phyloP scores from a whole-genome alignment of 129 eudicot genomes.

The Pulicaria dysenterica region DNA sequence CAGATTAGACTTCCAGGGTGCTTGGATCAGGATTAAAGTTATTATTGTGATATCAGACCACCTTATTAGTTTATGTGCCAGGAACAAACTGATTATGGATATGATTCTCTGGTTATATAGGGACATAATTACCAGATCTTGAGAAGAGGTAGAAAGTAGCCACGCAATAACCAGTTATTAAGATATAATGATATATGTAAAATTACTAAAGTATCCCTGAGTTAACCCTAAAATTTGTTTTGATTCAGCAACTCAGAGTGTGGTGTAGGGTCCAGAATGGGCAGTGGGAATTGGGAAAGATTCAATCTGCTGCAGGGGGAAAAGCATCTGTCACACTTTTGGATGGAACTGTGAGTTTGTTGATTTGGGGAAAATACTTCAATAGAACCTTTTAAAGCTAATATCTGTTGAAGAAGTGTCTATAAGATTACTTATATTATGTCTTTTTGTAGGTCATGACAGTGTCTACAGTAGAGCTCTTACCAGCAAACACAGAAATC shows the following conservation, averaged over 20 bases:
- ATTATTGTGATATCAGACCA: conserved; percentile 5
- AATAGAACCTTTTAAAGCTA: conserved; percentile 8
- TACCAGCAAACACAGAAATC: conserved; percentile 90
- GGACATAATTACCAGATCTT: not conserved
- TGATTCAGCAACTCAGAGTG: conserved; percentile 82
- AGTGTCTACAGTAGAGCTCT: conserved; percentile 60
- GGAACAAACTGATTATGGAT: not conserved
- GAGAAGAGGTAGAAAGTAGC: not conserved
- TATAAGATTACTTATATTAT: too few relatives aligned
- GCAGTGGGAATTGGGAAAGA: conserved; percentile 76
- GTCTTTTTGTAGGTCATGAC: conserved; percentile 51
- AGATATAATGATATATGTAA: conserved; percentile 15
- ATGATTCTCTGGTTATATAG: not conserved
- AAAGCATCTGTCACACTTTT: conserved; percentile 69
- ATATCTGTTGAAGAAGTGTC: conserved; percentile 13
- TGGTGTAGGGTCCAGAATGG: conserved; percentile 76
- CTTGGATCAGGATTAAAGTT: not conserved
- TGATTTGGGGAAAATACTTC: not conserved
- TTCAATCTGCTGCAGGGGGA: conserved; percentile 75
- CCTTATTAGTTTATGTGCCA: not conserved
- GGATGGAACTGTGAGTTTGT: conserved; percentile 76
- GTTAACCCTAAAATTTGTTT: not conserved
- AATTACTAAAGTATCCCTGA: not conserved
- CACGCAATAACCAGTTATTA: not conserved
- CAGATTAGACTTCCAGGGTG: not conserved